A percentile compares a stretch with the other conserved stretches of the same genome.
phyloP scores from a whole-genome alignment of 1,139 yeast genomes.

The Suhomyces bolitotheri region DNA sequence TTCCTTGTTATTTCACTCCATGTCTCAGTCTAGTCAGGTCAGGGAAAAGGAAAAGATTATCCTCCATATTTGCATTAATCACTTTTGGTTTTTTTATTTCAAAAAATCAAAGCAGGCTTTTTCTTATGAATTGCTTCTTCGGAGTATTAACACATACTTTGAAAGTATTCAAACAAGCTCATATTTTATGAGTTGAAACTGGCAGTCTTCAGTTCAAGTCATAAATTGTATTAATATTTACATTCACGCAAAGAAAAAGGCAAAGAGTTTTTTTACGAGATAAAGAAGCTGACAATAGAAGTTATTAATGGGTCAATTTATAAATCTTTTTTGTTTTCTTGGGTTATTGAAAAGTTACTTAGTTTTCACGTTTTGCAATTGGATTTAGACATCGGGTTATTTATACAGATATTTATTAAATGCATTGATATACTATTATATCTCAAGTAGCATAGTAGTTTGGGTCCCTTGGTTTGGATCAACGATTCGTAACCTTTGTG shows the following conservation, averaged over 20 bases:
- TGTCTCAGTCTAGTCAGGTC: slow-evolving; percentile 32
- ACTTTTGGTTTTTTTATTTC: slow-evolving; percentile 21
- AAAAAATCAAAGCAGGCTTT: slow-evolving; percentile 10
- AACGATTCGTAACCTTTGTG: neutral
- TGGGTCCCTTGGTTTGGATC: neutral
- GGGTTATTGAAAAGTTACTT: slow-evolving; percentile 17
- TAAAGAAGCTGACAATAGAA: slow-evolving; percentile 21
- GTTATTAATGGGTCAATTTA: slow-evolving; percentile 35
- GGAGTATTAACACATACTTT: slow-evolving; percentile 3
- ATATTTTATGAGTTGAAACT: slow-evolving; percentile 15
- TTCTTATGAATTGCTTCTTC: slow-evolving; percentile 14
- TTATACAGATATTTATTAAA: slow-evolving; percentile 22
- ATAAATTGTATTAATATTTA: slow-evolving; percentile 19
- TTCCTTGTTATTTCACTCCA: slow-evolving; percentile 19
- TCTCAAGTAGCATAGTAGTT: too few relatives aligned
- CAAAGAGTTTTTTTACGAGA: slow-evolving; percentile 13
- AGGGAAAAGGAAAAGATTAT: slow-evolving; percentile 23
- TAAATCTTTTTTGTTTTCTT: slow-evolving; percentile 27
- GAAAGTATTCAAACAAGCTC: slow-evolving; percentile 6
- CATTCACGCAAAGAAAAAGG: slow-evolving; percentile 16
- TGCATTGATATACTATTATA: slow-evolving; percentile 6
- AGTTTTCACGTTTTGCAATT: slow-evolving; percentile 19
- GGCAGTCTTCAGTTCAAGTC: slow-evolving; percentile 13
- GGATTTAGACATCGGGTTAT: slow-evolving; percentile 47
- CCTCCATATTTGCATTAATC: slow-evolving; percentile 25